phyloP scores from a whole-genome alignment of 1,284 basidiomycete species.

The Ganoderma meredithae region DNA sequence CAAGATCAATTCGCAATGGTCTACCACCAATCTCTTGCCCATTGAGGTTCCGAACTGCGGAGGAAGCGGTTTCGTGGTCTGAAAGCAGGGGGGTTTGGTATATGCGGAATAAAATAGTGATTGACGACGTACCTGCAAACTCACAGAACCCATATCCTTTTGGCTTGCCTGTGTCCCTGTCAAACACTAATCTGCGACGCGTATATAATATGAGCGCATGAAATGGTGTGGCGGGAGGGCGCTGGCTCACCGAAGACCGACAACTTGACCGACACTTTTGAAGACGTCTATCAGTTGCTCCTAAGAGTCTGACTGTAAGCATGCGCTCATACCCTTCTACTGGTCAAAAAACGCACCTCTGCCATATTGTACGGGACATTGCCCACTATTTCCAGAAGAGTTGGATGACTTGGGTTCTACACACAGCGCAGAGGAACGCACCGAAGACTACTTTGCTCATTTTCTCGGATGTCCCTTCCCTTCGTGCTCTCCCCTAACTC shows the following conservation, averaged over 20 bases:
- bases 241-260: slow-evolving; percentile 77
- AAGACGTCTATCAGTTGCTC: slow-evolving; percentile 87
- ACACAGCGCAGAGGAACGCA: slow-evolving; percentile 34
- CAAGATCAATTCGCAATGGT: slow-evolving; percentile 75
- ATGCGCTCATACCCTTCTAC: not conserved
- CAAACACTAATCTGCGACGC: slow-evolving; percentile 86
- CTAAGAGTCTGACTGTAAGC: slow-evolving; percentile 40
- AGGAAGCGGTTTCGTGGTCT: slow-evolving; percentile 93
- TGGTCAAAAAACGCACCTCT: slow-evolving; percentile 53
- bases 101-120: slow-evolving; percentile 27
- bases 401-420: not conserved
- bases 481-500: too few relatives aligned
- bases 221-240: not conserved
- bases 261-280: slow-evolving; percentile 85
- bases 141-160: slow-evolving; percentile 98
- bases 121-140: slow-evolving; percentile 81
- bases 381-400: slow-evolving; percentile 58
- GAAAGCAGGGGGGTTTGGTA: slow-evolving; percentile 1
- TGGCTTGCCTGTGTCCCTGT: slow-evolving; percentile 94
- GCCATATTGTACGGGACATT: slow-evolving; percentile 90
- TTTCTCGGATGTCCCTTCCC: not conserved
- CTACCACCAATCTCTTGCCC: slow-evolving; percentile 76
- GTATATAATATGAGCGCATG: slow-evolving; percentile 11
- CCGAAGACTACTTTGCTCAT: slow-evolving; percentile 64
- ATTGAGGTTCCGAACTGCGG: slow-evolving; percentile 82